Percentiles rank a stretch among this genome's conserved stretches.
Evolutionary conservation across 352 stramenopile species (phyloP).

Genomic region (Saprolegnia diclina): DNA sequence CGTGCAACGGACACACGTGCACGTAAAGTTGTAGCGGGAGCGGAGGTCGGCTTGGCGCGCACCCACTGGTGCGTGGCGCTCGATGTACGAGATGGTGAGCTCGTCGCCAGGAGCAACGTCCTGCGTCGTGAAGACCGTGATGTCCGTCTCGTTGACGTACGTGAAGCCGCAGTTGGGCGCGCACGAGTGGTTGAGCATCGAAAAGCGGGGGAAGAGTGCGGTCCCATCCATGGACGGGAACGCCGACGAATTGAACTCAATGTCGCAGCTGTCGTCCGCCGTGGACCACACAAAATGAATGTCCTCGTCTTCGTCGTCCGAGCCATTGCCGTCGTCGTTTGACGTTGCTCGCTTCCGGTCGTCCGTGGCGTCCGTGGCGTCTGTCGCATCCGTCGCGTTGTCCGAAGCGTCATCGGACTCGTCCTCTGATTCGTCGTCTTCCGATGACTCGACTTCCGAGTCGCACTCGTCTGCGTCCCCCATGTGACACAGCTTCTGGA

Average conservation of each 20-base stretch:
- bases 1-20: background rate
- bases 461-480: background rate
- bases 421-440: background rate
- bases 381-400: background rate
- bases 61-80: background rate
- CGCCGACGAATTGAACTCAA: conserved; percentile 8
- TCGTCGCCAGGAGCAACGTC: conserved; percentile 8
- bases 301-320: conserved; percentile 10
- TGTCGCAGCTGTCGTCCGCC: background rate
- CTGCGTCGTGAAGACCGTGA: conserved; percentile 12
- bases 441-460: background rate
- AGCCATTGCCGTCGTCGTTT: background rate
- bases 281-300: conserved; percentile 11
- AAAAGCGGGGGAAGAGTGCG: conserved; percentile 19
- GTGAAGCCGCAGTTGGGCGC: conserved; percentile 4
- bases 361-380: no score
- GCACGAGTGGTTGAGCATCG: conserved; percentile 25
- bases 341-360: background rate
- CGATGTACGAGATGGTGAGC: conserved; percentile 24
- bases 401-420: background rate
- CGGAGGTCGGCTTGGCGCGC: conserved; percentile 13
- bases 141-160: conserved; percentile 6
- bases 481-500: background rate
- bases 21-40: conserved; percentile 14
- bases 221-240: conserved; percentile 1